Evolutionary conservation across 352 stramenopile genomes (phyloP), one percentile per base, ranked within the genome.

Genomic region (Phytopythium aichiense): DNA sequence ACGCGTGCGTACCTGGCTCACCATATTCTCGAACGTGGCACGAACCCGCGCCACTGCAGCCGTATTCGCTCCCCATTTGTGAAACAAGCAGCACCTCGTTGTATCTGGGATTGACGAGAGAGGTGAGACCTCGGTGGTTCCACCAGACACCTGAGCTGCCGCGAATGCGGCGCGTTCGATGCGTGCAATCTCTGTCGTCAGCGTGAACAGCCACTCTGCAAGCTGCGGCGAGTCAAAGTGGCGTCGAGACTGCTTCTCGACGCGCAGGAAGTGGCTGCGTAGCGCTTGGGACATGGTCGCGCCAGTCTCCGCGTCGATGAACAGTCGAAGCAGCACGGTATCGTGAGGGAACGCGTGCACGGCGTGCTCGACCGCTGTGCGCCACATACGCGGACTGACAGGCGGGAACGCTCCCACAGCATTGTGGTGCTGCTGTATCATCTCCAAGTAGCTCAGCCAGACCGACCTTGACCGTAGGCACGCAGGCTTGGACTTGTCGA

Each of bases 241-340:
- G 18, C 83, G 77, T 42, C 65, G 68, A 65, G 69, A 84, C 7
- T 64, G 68, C 33, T 77, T 66, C 38, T 84, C 66, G 13, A 83
- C 66, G 1, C 33, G 61, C 46, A 79, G 20, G 30, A 91, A 94
- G 58, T 90, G 76, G 35, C 67, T 80, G 11, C 81, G 85, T 35
- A 91, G 74, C 8, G 76, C 77, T 53, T 91, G 85, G 9, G 85
- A 92, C 56, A 91, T 79, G 6, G 82, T 86, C 48, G 84, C 87
- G 43, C 74, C 79, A 2, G 77, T 84, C 56, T 92, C 83, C 0
- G 82, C 77, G 56, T 94, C 85, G 16, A 87, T 69, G 65, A 91
- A 92, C 20, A 94, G 72, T 11, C 85, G 74, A 56, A 94, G 58
- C 45, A 89, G 76, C 11, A 91, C 43, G 22, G 72, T 51, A 33